Percentiles rank a stretch among this genome's conserved stretches.
Evolutionary conservation across 2,329 filamentous ascomycete genomes (phyloP).

Genomic region (Elsinoe batatas): DNA sequence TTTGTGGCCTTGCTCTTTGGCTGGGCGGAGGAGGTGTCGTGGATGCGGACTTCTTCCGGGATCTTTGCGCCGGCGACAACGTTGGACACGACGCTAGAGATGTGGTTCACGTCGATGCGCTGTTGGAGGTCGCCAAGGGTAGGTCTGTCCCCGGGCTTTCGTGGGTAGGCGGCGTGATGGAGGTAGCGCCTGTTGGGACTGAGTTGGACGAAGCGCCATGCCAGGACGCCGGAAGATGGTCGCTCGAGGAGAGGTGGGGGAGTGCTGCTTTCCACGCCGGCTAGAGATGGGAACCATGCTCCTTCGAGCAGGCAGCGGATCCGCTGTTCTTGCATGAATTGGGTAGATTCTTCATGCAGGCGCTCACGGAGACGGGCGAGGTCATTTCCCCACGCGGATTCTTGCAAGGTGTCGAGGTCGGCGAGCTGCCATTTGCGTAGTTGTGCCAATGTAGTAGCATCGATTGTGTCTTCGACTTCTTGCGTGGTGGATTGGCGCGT

Average conservation of each 20-base stretch:
- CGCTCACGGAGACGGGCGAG: constrained; percentile 83
- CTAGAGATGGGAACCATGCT: constrained; percentile 66
- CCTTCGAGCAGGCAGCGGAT: constrained; percentile 82
- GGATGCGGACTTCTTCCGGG: not conserved
- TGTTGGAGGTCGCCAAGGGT: constrained; percentile 63
- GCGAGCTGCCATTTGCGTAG: constrained; percentile 89
- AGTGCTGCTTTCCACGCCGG: constrained; percentile 30
- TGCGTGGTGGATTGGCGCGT: constrained; percentile 71
- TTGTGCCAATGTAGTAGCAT: constrained; percentile 67
- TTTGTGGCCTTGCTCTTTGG: not conserved
- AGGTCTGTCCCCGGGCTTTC: constrained; percentile 52
- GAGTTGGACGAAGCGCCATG: constrained; percentile 76
- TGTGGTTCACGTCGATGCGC: constrained; percentile 75
- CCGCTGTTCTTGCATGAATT: constrained; percentile 95
- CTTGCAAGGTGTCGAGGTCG: constrained; percentile 78
- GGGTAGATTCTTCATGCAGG: constrained; percentile 78
- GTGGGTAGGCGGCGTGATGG: constrained; percentile 78
- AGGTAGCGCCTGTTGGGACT: constrained; percentile 86
- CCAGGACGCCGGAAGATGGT: constrained; percentile 26
- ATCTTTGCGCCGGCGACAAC: constrained; percentile 7
- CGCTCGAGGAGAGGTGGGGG: constrained; percentile 28
- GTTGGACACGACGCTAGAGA: constrained; percentile 91
- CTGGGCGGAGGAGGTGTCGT: not conserved
- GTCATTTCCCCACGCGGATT: constrained; percentile 89
- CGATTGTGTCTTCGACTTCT: constrained; percentile 81